A percentile compares a stretch with the other conserved stretches of the same genome.
Evolutionary conservation across 768 basidiomycete species (phyloP).

Genomic region (Amanita fuliginea): DNA sequence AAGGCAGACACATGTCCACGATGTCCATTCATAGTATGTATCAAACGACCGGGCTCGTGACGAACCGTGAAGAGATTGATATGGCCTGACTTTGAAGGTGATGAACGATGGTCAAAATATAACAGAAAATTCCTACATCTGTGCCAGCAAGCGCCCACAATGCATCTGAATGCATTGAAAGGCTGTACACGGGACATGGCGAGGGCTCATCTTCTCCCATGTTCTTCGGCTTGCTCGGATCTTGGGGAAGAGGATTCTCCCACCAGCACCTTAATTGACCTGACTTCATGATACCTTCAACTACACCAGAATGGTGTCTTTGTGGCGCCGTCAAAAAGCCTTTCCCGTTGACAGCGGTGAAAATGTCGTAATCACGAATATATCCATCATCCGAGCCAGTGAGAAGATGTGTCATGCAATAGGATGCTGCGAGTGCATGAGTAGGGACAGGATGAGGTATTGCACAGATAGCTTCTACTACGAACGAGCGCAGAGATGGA

Average conservation of each 20-base stretch:
- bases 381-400: slow-evolving; percentile 94
- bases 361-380: slow-evolving; percentile 88
- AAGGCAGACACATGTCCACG: slow-evolving; percentile 80
- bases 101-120: slow-evolving; percentile 9
- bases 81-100: slow-evolving; percentile 54
- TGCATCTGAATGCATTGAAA: slow-evolving; percentile 88
- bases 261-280: slow-evolving; percentile 86
- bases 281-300: slow-evolving; percentile 86
- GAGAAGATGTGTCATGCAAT: slow-evolving; percentile 79
- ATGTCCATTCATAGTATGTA: slow-evolving; percentile 67
- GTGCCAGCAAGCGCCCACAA: slow-evolving; percentile 88
- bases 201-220: slow-evolving; percentile 37
- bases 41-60: slow-evolving; percentile 77
- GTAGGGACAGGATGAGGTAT: slow-evolving; percentile 84
- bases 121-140: slow-evolving; percentile 43
- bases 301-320: slow-evolving; percentile 79
- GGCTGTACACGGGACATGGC: slow-evolving; percentile 74
- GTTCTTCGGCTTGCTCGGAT: slow-evolving; percentile 17
- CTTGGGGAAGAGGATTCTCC: slow-evolving; percentile 53
- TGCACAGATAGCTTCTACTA: slow-evolving; percentile 85
- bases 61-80: slow-evolving; percentile 91
- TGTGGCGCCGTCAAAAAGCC: slow-evolving; percentile 82
- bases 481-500: slow-evolving; percentile 49
- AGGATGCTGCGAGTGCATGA: slow-evolving; percentile 77
- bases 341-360: slow-evolving; percentile 79